phyloP scores from a whole-genome alignment of 164 flowering plant genomes.

The Sedum album region DNA sequence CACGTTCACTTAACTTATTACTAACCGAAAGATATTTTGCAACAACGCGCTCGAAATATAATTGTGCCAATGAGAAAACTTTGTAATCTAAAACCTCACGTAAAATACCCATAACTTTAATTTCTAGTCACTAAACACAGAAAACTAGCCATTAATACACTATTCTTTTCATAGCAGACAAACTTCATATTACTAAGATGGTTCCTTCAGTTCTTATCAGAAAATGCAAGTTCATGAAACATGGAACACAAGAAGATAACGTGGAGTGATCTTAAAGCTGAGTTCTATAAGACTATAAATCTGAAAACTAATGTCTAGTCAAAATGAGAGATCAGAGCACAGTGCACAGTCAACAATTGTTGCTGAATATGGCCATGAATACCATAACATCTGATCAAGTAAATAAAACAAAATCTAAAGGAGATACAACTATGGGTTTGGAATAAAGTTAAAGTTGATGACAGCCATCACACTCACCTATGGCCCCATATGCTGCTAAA shows the following conservation, averaged over 20 bases:
- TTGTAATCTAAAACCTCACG: neutral
- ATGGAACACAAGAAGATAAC: too few relatives aligned
- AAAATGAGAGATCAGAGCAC: neutral
- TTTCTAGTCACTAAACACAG: neutral
- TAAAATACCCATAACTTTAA: too few relatives aligned
- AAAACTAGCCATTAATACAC: neutral
- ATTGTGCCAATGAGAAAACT: neutral
- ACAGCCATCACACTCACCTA: neutral
- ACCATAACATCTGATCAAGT: neutral
- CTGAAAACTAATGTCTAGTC: neutral
- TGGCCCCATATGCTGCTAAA: neutral
- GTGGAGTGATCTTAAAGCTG: too few relatives aligned
- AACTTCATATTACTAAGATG: neutral
- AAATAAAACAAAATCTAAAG: neutral
- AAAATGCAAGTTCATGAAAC: too few relatives aligned
- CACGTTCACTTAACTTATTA: neutral
- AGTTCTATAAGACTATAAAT: too few relatives aligned
- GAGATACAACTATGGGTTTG: neutral
- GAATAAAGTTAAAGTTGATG: constrained; percentile 8
- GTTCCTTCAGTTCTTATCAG: too few relatives aligned
- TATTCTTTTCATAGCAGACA: neutral
- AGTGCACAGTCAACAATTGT: neutral
- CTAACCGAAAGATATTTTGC: neutral
- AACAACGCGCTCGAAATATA: too few relatives aligned
- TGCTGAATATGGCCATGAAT: neutral